Evolutionary conservation across 2,329 filamentous ascomycete genomes (phyloP).

Genomic region (Colletotrichum sp.): DNA sequence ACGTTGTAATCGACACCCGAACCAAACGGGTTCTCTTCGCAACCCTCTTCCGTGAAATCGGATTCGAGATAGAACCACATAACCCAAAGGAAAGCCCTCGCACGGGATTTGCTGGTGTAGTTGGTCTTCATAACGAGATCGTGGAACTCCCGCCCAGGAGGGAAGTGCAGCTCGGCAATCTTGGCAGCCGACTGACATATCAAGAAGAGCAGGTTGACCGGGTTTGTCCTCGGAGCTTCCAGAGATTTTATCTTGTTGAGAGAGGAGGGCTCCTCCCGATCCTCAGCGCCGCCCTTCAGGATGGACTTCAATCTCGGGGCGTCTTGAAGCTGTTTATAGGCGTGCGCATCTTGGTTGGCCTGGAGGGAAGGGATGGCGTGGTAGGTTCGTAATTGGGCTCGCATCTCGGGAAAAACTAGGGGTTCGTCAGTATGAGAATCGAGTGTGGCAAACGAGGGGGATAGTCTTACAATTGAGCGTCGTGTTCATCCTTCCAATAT

Average conservation of each 20-base stretch:
- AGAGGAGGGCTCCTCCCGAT: constrained; percentile 80
- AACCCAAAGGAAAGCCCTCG: constrained; percentile 91
- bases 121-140: constrained; percentile 93
- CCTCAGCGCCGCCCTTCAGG: constrained; percentile 93
- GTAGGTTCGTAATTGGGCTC: constrained; percentile 95
- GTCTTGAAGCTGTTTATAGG: constrained; percentile 98
- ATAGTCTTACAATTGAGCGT: constrained; percentile 84
- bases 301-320: constrained; percentile 96
- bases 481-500: constrained; percentile 98
- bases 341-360: constrained; percentile 91
- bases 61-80: constrained; percentile 99
- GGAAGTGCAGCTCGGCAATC: constrained; percentile 92
- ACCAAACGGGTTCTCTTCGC: constrained; percentile 90
- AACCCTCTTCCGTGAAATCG: constrained; percentile 88
- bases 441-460: constrained; percentile 8
- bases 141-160: constrained; percentile 85
- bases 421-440: not conserved
- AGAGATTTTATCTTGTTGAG: constrained; percentile 80
- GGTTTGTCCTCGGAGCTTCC: constrained; percentile 80
- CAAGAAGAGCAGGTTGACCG: constrained; percentile 96
- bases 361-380: constrained; percentile 97
- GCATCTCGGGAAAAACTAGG: constrained; percentile 97
- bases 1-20: constrained; percentile 68
- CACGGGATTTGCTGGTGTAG: constrained; percentile 81
- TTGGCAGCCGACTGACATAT: constrained; percentile 89